These are phyloP conservation scores for Pulveroboletus sp. DNA, from an alignment of 768 basidiomycete species.

Conservation along the genomic window DNA sequence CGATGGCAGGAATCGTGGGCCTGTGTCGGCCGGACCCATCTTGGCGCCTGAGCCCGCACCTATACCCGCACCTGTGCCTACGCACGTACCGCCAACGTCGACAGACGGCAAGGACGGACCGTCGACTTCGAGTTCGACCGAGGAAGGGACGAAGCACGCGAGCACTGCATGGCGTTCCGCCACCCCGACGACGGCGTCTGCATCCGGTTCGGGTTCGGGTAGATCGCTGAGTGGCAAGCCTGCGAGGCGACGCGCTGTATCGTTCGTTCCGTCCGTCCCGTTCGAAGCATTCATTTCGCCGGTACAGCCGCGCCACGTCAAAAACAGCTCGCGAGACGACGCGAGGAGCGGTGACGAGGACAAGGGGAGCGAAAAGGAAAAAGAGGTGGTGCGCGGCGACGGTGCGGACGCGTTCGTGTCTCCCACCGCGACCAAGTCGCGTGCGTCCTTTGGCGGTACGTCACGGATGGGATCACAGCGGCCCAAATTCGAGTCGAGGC, in stretches of 20 bases:
- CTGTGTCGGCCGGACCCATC: neutral
- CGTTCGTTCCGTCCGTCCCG: slow-evolving; percentile 3
- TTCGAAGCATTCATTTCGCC: slow-evolving; percentile 27
- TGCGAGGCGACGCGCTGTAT: neutral
- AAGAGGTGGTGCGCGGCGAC: neutral
- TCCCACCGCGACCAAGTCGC: neutral
- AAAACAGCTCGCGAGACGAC: too few species aligned
- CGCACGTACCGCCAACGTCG: neutral
- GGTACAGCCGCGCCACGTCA: neutral
- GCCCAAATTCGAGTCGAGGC: neutral
- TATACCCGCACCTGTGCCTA: neutral
- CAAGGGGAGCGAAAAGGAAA: neutral
- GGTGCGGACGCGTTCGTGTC: neutral
- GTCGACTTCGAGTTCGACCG: neutral
- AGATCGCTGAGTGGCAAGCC: neutral
- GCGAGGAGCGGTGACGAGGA: neutral
- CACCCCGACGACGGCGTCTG: neutral
- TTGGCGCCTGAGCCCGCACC: neutral
- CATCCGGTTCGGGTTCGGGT: neutral
- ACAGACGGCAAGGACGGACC: neutral
- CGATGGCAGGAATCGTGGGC: neutral
- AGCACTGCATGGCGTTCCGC: neutral
- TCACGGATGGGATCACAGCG: neutral
- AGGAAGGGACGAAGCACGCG: neutral
- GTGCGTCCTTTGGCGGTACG: neutral